phyloP scores from a whole-genome alignment of 2,329 filamentous ascomycete species.

The Pestalotiopsis sp. region DNA sequence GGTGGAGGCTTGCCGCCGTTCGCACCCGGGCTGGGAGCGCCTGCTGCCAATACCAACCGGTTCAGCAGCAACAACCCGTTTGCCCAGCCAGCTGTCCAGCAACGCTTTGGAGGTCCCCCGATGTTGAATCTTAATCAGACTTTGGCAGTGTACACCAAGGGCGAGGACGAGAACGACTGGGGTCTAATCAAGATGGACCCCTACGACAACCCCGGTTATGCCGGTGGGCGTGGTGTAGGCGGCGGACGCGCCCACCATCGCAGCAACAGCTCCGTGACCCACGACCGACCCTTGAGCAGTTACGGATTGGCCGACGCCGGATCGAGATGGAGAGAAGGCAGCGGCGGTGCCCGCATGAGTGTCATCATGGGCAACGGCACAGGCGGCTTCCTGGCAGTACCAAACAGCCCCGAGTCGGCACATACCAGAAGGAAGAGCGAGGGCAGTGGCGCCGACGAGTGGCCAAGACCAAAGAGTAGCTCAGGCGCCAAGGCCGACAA shows the following conservation, averaged over 20 bases:
- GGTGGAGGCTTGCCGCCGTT: constrained; percentile 11
- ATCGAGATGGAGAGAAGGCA: constrained; percentile 49
- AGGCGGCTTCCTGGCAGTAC: constrained; percentile 56
- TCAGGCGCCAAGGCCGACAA: constrained; percentile 39
- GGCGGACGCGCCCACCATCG: constrained; percentile 25
- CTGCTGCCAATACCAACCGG: constrained; percentile 29
- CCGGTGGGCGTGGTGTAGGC: constrained; percentile 17
- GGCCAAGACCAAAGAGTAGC: constrained; percentile 46
- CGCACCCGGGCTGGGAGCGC: constrained; percentile 18
- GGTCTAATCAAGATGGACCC: constrained; percentile 54
- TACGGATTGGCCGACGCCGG: constrained; percentile 59
- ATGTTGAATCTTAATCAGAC: constrained; percentile 46
- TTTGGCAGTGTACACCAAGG: constrained; percentile 63
- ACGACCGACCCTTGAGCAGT: constrained; percentile 51
- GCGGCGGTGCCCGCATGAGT: constrained; percentile 53
- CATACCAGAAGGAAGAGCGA: constrained; percentile 19
- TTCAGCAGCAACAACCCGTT: constrained; percentile 66
- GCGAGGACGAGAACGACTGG: constrained; percentile 60
- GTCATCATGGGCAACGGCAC: constrained; percentile 53
- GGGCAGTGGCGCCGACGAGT: constrained; percentile 35
- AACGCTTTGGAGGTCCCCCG: constrained; percentile 28
- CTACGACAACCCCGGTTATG: constrained; percentile 21
- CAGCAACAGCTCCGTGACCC: constrained; percentile 26
- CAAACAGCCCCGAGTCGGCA: constrained; percentile 30
- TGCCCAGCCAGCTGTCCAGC: constrained; percentile 35